Base-by-base conservation (phyloP, 192 early-diverging fungal genomes). In the Chytriomyces hyalinus region DNA sequence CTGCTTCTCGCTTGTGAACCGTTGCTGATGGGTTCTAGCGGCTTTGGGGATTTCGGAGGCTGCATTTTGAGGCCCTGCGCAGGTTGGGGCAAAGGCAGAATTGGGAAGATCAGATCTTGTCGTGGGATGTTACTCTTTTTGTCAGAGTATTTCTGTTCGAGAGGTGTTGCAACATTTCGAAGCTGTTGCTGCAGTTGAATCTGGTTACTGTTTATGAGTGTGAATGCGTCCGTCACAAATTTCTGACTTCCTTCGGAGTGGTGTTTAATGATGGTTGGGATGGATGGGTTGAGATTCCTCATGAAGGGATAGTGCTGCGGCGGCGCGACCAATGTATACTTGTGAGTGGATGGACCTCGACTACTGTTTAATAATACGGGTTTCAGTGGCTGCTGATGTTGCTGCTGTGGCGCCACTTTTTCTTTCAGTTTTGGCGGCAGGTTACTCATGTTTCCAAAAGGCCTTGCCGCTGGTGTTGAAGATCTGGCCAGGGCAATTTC, bases 221-320 rank as follows among this genome's bases (percentile, higher is more conserved):
- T 45, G 28, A 70, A 70, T 8, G 50, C 69, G 6, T 70, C 69
- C 57, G 49, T 70, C 11, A 70, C 6, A 26, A 57, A 70, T 43
- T 57, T 50, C 9, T 70, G 69, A 7, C n/a, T 45, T 20, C 69
- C 69, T 10, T 20, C 66, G 20, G 20, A 43, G 22, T 67, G 66
- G 46, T 67, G 66, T 43, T 70, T 70, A 10, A 70, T 59, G 13
- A 70, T 50, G 3, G 22, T 70, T 53, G 69, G 69, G 17, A 70
- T 70, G 7, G 69, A 70, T 13, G 69, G 69, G 44, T 70, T 70
- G 6, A 70, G 44, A 57, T 70, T 70, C 50, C 53, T 50, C 69
- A 70, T 70, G 69, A 70, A 70, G 9, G 69, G 69, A 57, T 70
- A 70, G 13, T 50, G 50, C 50, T 70, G 69, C 10, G 69, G 69